These are phyloP conservation scores for Alternaria angustiovoidea DNA, from an alignment of 2,329 filamentous ascomycete species.

Conservation along the genomic window DNA sequence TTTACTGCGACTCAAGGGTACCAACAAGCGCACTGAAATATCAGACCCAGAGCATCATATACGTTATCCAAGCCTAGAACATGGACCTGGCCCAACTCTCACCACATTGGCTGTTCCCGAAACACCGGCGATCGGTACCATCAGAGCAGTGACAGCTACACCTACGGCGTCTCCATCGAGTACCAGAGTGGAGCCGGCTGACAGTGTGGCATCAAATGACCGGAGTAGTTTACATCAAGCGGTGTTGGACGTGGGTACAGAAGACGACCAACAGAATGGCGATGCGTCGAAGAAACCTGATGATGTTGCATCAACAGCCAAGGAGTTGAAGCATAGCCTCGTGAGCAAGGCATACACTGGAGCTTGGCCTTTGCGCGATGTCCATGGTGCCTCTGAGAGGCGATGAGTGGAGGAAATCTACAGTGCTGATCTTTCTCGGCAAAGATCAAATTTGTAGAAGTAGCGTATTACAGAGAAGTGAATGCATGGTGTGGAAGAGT, in stretches of 20 bases:
- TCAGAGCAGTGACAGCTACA: constrained; percentile 1
- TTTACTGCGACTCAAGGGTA: too few species aligned
- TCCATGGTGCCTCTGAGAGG: not conserved
- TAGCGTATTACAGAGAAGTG: not conserved
- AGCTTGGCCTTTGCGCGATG: constrained; percentile 2
- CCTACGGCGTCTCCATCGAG: not conserved
- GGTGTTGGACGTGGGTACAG: not conserved
- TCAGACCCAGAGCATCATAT: not conserved
- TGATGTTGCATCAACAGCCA: not conserved
- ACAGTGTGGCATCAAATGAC: not conserved
- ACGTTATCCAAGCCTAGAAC: constrained; percentile 1
- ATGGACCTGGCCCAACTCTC: constrained; percentile 8
- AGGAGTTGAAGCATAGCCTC: not conserved
- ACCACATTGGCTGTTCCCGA: not conserved
- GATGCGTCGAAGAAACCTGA: not conserved
- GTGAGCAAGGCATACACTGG: not conserved
- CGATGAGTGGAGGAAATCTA: not conserved
- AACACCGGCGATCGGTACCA: not conserved
- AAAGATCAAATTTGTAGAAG: not conserved
- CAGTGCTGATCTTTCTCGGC: not conserved
- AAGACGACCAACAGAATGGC: not conserved
- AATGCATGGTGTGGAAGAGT: not conserved
- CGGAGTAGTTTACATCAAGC: constrained; percentile 6
- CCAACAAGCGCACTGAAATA: not conserved
- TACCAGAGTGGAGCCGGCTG: not conserved